Evolutionary conservation across 2,329 filamentous ascomycete species (phyloP).

Genomic region (Exophiala sideris): DNA sequence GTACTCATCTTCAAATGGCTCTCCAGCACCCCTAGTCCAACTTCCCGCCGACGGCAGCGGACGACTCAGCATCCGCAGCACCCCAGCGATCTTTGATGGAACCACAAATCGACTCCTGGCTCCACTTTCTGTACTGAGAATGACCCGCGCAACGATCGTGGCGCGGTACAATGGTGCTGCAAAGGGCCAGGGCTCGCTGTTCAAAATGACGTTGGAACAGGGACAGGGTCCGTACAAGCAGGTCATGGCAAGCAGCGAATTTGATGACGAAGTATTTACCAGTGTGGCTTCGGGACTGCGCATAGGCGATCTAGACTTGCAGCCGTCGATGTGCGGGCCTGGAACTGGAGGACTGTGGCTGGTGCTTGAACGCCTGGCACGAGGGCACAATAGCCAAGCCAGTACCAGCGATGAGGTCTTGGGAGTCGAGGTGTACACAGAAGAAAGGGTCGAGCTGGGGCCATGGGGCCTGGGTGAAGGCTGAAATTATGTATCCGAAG

Average conservation of each 20-base stretch:
- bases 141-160: constrained; percentile 63
- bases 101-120: constrained; percentile 54
- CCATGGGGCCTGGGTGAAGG: constrained; percentile 23
- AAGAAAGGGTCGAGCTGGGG: constrained; percentile 43
- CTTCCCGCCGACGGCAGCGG: constrained; percentile 75
- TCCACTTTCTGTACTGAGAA: constrained; percentile 47
- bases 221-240: constrained; percentile 67
- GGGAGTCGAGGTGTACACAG: constrained; percentile 42
- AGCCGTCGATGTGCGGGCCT: constrained; percentile 54
- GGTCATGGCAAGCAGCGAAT: constrained; percentile 52
- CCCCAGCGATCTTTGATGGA: constrained; percentile 49
- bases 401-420: constrained; percentile 32
- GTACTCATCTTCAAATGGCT: constrained; percentile 46
- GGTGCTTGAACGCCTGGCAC: constrained; percentile 69
- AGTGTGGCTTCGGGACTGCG: constrained; percentile 65
- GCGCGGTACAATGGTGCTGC: constrained; percentile 41
- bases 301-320: constrained; percentile 71
- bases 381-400: constrained; percentile 30
- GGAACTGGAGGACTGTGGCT: constrained; percentile 65
- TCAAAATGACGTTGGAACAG: constrained; percentile 70
- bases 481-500: too few relatives aligned
- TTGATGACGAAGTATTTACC: constrained; percentile 68
- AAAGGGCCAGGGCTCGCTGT: constrained; percentile 38
- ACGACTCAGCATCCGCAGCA: constrained; percentile 60
- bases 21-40: constrained; percentile 36